A percentile compares a stretch with the other conserved stretches of the same genome.
These are phyloP conservation scores for Aspergillus sp. DNA, from an alignment of 2,329 filamentous ascomycete species.

Conservation along the genomic window DNA sequence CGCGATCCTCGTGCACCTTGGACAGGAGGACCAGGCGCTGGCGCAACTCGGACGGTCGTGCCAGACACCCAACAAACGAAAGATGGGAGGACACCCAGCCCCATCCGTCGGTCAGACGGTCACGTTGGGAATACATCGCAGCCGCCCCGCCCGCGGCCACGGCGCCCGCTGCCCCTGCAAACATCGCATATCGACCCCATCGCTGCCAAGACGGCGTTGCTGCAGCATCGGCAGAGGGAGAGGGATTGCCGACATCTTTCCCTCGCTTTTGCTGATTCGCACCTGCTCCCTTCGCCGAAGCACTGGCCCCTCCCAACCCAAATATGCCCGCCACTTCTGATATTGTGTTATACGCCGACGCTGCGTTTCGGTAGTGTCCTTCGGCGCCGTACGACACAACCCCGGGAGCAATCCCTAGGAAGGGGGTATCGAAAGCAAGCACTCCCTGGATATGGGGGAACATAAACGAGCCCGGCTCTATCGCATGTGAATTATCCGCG, in stretches of 20 bases:
- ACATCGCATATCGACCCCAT: constrained; percentile 84
- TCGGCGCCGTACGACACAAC: constrained; percentile 65
- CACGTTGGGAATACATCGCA: constrained; percentile 81
- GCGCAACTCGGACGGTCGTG: constrained; percentile 77
- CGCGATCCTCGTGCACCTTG: constrained; percentile 63
- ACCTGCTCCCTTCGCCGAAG: constrained; percentile 14
- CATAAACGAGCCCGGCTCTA: constrained; percentile 60
- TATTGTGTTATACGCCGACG: constrained; percentile 67
- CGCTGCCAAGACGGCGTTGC: constrained; percentile 63
- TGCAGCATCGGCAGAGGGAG: constrained; percentile 47
- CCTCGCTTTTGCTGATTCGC: constrained; percentile 11
- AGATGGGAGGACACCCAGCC: constrained; percentile 86
- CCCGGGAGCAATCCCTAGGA: constrained; percentile 54
- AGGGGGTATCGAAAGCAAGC: constrained; percentile 92
- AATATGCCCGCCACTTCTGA: constrained; percentile 63
- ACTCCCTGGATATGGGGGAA: constrained; percentile 91
- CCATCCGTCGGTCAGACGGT: constrained; percentile 73
- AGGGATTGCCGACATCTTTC: constrained; percentile 27
- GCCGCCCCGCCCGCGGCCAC: constrained; percentile 79
- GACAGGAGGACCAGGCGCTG: constrained; percentile 69
- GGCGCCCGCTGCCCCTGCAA: constrained; percentile 76
- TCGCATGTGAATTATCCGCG: constrained; percentile 16
- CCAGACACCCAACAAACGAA: constrained; percentile 87
- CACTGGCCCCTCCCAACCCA: constrained; percentile 59
- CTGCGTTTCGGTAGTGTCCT: constrained; percentile 75